Base-by-base conservation (phyloP, 345 rosid genomes). In the Pseudoturritis turrita region DNA sequence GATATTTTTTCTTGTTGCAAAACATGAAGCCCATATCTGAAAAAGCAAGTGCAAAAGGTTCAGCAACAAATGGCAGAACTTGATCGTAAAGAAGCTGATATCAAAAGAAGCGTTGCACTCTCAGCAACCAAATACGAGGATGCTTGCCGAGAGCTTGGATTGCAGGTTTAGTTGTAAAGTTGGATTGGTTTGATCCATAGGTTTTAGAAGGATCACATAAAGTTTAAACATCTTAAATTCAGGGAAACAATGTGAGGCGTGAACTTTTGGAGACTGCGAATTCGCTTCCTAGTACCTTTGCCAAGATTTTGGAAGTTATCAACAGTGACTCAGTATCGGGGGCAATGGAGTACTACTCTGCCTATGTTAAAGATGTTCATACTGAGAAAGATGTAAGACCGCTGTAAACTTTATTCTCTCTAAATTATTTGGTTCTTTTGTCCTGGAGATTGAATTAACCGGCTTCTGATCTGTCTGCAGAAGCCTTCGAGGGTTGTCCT, bases 61-160 rank as follows among this genome's bases (percentile, higher is more conserved):
- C 96, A 91, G 82, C 96, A 89, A 66, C 97, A 89, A 75, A 65
- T 95, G 65, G 75, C 88, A 1, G 97, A 95, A 77, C 88, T 95
- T 53, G 99, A 91, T 61, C 97, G 97, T 59, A 95, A 86, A 78
- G 96, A 91, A 85, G 77, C 90, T 71, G 99, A 95, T 81, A 82
- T 87, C 71, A 95, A 89, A 83, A 86, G 96, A 73, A 89, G 83
- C 71, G 88, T 87, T 43, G 83, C 92, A 72, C 74, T 88, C 14
- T 91, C 99, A 51, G 93, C 97, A 25, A 79, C 88, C 63, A 91
- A 89, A 60, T 95, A 95, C 65, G 85, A 77, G 37, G 96, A 95
- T 72, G 96, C 99, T 76, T 89, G 94, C 77, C 94, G 89, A 66
- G 99, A 89, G 85, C 91, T 95, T 80, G 97, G 99, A 25, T 82